phyloP scores from a whole-genome alignment of 108 stramenopile genomes.

The Nitzschia palea region DNA sequence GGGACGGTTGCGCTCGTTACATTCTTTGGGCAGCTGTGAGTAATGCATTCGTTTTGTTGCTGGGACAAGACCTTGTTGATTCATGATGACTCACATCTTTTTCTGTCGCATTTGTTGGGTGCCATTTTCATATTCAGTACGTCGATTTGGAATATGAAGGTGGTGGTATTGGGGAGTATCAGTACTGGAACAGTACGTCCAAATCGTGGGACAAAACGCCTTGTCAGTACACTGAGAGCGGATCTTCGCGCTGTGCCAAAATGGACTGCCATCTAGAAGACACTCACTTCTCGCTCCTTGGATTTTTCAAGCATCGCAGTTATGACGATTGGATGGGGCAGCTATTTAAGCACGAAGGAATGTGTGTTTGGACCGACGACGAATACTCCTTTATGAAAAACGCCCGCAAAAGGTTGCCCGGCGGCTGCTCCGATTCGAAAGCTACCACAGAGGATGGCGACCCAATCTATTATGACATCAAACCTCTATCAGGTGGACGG shows the following conservation, averaged over 20 bases:
- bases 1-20: slow-evolving; percentile 41
- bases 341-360: slow-evolving; percentile 72
- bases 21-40: slow-evolving; percentile 63
- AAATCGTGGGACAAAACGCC: slow-evolving; percentile 39
- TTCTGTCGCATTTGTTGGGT: not conserved
- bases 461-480: slow-evolving; percentile 51
- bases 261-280: slow-evolving; percentile 71
- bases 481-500: slow-evolving; percentile 43
- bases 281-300: slow-evolving; percentile 51
- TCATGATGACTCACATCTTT: too few species aligned
- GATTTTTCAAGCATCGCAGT: slow-evolving; percentile 62
- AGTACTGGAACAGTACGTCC: slow-evolving; percentile 42
- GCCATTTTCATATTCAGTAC: slow-evolving; percentile 31
- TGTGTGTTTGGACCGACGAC: slow-evolving; percentile 59
- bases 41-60: not conserved
- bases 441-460: slow-evolving; percentile 13
- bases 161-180: slow-evolving; percentile 59
- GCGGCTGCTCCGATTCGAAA: slow-evolving; percentile 33
- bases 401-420: slow-evolving; percentile 38
- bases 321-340: slow-evolving; percentile 70
- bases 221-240: slow-evolving; percentile 24
- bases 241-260: slow-evolving; percentile 49
- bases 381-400: slow-evolving; percentile 46
- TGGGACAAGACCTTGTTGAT: not conserved
- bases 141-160: slow-evolving; percentile 61